Evolutionary conservation across 257 asterid genomes (phyloP).

Genomic region (Solanum pinnatisectum): DNA sequence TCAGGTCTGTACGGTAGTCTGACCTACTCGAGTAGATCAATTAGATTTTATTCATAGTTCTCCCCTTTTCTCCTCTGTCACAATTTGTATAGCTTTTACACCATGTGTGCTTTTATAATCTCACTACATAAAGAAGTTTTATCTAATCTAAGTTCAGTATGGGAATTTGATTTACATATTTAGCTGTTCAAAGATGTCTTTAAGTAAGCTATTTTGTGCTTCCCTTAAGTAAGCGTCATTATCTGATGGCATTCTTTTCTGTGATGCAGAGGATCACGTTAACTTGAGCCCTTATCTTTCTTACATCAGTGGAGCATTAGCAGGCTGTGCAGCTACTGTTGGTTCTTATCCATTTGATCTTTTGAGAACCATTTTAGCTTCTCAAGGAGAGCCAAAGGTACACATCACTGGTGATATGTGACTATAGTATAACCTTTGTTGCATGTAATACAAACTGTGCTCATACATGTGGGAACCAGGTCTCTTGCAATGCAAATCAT

Average conservation of each 20-base stretch:
- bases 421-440: background rate
- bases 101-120: background rate
- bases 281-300: constrained; percentile 75
- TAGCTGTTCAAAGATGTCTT: background rate
- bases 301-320: constrained; percentile 76
- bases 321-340: constrained; percentile 95
- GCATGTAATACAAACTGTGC: background rate
- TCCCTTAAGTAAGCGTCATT: background rate
- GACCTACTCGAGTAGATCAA: background rate
- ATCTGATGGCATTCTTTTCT: constrained; percentile 10
- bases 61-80: background rate
- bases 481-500: background rate
- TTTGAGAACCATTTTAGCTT: constrained; percentile 85
- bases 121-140: background rate
- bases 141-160: background rate
- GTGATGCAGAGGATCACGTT: constrained; percentile 68
- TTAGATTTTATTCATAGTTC: background rate
- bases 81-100: background rate
- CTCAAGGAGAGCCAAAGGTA: constrained; percentile 99
- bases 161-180: background rate
- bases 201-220: background rate
- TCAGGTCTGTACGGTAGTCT: constrained; percentile 39
- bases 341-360: constrained; percentile 98
- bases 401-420: background rate
- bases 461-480: background rate